These are phyloP conservation scores for Vigna unguiculata DNA, from an alignment of 306 rosid species.

Conservation along the genomic window DNA sequence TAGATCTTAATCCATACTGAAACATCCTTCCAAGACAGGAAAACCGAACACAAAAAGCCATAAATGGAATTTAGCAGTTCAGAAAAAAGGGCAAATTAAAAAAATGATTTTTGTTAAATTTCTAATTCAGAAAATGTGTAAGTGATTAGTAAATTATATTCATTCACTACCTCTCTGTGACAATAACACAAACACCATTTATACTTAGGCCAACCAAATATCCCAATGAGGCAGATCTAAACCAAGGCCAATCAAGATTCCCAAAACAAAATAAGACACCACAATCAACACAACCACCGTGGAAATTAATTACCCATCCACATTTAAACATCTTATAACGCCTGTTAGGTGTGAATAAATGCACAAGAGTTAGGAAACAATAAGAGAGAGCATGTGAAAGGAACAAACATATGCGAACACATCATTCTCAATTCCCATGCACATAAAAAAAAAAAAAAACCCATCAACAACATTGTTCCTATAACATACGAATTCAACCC, in stretches of 20 bases:
- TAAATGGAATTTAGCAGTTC: background rate
- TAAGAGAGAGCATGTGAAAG: background rate
- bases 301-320: background rate
- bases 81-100: conserved; percentile 11
- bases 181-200: conserved; percentile 31
- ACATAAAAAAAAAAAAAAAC: no score
- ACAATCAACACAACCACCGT: conserved; percentile 14
- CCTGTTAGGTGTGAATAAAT: background rate
- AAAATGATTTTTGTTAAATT: background rate
- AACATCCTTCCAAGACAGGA: conserved; percentile 15
- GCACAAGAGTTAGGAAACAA: background rate
- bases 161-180: background rate
- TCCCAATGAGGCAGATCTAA: conserved; percentile 45
- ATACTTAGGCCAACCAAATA: conserved; percentile 14
- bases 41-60: no score
- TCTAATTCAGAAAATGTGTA: background rate
- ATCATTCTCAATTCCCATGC: conserved; percentile 5
- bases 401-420: background rate
- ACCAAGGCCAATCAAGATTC: conserved; percentile 11
- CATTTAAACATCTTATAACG: background rate
- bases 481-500: background rate
- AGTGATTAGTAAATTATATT: background rate
- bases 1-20: conserved; percentile 29
- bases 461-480: background rate
- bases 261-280: conserved; percentile 36